Evolutionary conservation across 2,329 filamentous ascomycete species (phyloP).

Genomic region (Pseudocercospora fuligena): DNA sequence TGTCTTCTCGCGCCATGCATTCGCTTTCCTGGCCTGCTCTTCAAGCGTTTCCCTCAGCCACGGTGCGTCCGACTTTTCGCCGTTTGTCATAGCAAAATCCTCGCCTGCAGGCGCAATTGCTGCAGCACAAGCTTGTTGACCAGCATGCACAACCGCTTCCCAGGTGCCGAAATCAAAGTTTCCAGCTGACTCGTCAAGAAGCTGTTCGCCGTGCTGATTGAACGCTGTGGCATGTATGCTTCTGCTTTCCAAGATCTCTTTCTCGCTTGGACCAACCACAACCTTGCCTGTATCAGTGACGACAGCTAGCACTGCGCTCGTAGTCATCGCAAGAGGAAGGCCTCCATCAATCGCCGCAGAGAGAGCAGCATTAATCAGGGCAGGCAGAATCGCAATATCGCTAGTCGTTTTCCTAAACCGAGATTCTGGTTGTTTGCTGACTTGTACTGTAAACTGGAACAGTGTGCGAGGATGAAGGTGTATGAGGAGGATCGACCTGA

Average conservation of each 20-base stretch:
- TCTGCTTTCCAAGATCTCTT: conserved; percentile 64
- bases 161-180: conserved; percentile 76
- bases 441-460: conserved; percentile 81
- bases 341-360: conserved; percentile 80
- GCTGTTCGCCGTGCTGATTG: conserved; percentile 71
- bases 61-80: conserved; percentile 37
- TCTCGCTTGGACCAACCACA: conserved; percentile 63
- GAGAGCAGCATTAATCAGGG: conserved; percentile 78
- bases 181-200: conserved; percentile 83
- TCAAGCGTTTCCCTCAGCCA: conserved; percentile 49
- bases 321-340: conserved; percentile 76
- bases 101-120: conserved; percentile 46
- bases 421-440: conserved; percentile 51
- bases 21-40: conserved; percentile 46
- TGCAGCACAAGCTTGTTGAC: conserved; percentile 66
- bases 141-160: conserved; percentile 70
- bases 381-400: conserved; percentile 80
- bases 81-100: conserved; percentile 48
- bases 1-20: conserved; percentile 46
- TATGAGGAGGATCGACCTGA: conserved; percentile 75
- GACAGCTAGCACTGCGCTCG: conserved; percentile 68
- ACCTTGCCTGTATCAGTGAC: conserved; percentile 50
- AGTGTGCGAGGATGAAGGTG: conserved; percentile 76
- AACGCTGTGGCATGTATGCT: conserved; percentile 87
- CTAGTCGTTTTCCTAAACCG: conserved; percentile 61